Evolutionary conservation across 2,329 filamentous ascomycete genomes (phyloP), one percentile per base, ranked within the genome.

Genomic region (Colletotrichum zoysiae): DNA sequence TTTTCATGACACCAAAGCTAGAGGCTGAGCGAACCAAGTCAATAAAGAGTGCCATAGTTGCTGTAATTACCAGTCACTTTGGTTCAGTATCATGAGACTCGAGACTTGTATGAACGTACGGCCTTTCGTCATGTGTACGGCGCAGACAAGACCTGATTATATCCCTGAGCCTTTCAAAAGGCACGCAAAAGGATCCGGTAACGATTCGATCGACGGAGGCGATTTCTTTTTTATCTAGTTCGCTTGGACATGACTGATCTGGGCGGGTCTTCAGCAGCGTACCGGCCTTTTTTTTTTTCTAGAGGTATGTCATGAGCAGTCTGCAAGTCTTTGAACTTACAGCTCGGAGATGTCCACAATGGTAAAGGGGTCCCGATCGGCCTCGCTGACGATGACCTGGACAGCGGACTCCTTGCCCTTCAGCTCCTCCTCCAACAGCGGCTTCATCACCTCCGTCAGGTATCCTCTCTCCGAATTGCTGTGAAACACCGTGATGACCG

Each of bases 381-480:
- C 86, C 79, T 92, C 87, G 81, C 95, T 98, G 60, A 97, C 89
- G 69, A 91, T 81, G 18, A 98, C 91, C 67, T 88, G 84, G 23
- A 91, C 88, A 30, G 85, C 83, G 2, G 78, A 76, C 51, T 80
- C 79, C 74, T 88, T 86, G 60, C 84, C 81, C 65, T 81, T 83
- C 44, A 97, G 81, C 71, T 85, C 82, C 50, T 84, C 84, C 76
- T 90, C 84, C 76, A 98, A 82, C 80, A 90, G 89, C 23, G 85
- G 85, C 76, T 87, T 87, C 83, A 99, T 87, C 58, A 93, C 89
- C 71, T 91, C 86, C 70, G 87, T 87, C 77, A 99, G 82, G 79
- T 95, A 99, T 0, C 90, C 91, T 46, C 96, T 86, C 84, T 99
- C 96, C 0, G 93, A 96, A 81, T 98, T 98, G 76, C 93, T 95